Evolutionary conservation across 2,329 filamentous ascomycete genomes (phyloP), one percentile per base, ranked within the genome.

Genomic region (Cyphellophora europaea): DNA sequence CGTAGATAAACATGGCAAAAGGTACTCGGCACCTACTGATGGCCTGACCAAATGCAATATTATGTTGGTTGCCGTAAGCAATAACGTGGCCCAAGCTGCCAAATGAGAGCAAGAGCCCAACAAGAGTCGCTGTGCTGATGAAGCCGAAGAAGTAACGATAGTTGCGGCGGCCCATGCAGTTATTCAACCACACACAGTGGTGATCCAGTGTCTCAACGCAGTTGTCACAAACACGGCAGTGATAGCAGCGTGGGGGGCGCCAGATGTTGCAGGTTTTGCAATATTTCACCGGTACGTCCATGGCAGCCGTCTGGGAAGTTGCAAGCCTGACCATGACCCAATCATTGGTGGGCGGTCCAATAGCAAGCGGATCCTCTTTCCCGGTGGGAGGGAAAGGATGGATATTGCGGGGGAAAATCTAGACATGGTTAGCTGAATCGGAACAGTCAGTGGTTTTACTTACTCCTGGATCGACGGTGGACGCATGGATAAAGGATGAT

Each of bases 171-270:
- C 91, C 91, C 32, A 98, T 82, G 51, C 91, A 98, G 58, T 98
- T 98, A 63, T 98, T 98, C 44, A 98, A 74, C 91, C 91, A 98
- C 11, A 96, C 88, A 53, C 91, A 98, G 61, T 98, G 91, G 54
- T 98, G 91, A 53, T 98, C 91, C 48, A 95, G 86, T 0, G 87
- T 94, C 59, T 98, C 91, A 41, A 98, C 76, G 57, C 91, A 98
- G 58, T 93, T 95, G 61, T 98, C 89, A 62, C 91, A 98, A 17
- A 94, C 73, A 38, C 91, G 83, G 61, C 91, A 98, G 62, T 98
- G 91, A 55, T 98, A 93, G 39, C 86, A 87, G 39, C 91, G 83
- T 17, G 89, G 88, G 21, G 91, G 91, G 2, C 91, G 82, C 91
- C 91, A 98, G 48, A 98, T 88, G 53, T 87, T 87, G 67, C 91